Conservation (phyloP, 2,329 filamentous ascomycete species). For the Davidsoniella virescens region DNA sequence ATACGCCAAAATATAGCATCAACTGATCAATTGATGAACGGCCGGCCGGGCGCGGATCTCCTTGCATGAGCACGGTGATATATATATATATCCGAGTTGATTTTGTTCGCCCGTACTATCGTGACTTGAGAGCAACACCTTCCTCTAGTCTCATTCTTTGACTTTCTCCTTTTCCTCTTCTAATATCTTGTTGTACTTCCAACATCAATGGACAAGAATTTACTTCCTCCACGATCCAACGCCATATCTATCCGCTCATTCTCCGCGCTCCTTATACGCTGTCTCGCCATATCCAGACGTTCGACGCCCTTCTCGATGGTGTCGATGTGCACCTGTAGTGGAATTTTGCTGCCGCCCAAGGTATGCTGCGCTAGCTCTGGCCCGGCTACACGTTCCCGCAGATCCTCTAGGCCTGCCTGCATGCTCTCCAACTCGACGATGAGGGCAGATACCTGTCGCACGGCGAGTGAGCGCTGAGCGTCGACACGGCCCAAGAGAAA, state of each 20-base stretch:
- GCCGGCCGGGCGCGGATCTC: too few relatives aligned
- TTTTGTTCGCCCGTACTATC: too few relatives aligned
- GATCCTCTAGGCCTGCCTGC: conserved; percentile 50
- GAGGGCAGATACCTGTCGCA: conserved; percentile 51
- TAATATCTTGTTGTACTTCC: neutral
- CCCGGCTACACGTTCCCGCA: conserved; percentile 53
- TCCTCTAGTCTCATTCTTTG: neutral
- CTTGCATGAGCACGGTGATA: too few relatives aligned
- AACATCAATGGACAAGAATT: neutral
- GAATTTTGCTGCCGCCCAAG: conserved; percentile 27
- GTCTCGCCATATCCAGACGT: conserved; percentile 48
- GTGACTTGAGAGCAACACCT: too few relatives aligned
- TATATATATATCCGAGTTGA: too few relatives aligned
- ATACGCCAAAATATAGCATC: too few relatives aligned
- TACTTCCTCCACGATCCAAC: conserved; percentile 28
- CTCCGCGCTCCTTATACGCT: conserved; percentile 41
- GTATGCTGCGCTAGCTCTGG: conserved; percentile 42
- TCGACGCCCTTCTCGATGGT: conserved; percentile 59
- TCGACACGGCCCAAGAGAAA: conserved; percentile 49
- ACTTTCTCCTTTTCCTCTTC: neutral
- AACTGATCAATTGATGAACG: too few relatives aligned
- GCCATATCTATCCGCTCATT: conserved; percentile 39
- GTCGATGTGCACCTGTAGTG: conserved; percentile 58
- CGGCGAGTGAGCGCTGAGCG: conserved; percentile 46
- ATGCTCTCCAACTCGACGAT: conserved; percentile 61